Evolutionary conservation across 495 filamentous ascomycete genomes (phyloP).

Genomic region (Glarea lozoyensis): DNA sequence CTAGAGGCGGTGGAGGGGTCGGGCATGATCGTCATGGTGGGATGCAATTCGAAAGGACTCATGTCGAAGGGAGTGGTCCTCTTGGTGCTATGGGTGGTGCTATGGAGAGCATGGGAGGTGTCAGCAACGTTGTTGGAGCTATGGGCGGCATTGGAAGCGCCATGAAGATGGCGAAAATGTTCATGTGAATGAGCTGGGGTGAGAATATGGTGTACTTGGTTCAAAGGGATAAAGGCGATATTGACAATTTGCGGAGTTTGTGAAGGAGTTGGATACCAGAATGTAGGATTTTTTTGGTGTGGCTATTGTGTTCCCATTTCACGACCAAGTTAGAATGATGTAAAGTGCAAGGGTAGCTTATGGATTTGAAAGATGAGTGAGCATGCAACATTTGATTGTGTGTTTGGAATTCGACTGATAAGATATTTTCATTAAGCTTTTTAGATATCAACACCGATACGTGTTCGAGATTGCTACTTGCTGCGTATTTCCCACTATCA

Average conservation of each 20-base stretch:
- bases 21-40: constrained; percentile 26
- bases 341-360: no score
- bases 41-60: constrained; percentile 32
- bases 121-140: constrained; percentile 42
- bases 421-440: background rate
- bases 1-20: constrained; percentile 27
- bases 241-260: constrained; percentile 2
- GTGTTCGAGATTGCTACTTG: background rate
- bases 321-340: no score
- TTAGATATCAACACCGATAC: background rate
- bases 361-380: background rate
- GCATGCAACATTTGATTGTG: background rate
- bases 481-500: no score
- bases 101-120: constrained; percentile 29
- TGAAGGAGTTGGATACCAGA: constrained; percentile 7
- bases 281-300: background rate
- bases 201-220: background rate
- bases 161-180: constrained; percentile 56
- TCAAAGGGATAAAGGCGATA: background rate
- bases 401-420: background rate
- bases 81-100: constrained; percentile 2
- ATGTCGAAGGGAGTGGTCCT: constrained; percentile 22
- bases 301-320: background rate
- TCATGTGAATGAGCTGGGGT: constrained; percentile 34
- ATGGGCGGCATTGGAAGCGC: constrained; percentile 39